Percentiles rank a stretch among this genome's conserved stretches.
Conservation (phyloP, 164 flowering plant genomes). For the Berberis vulgaris region DNA sequence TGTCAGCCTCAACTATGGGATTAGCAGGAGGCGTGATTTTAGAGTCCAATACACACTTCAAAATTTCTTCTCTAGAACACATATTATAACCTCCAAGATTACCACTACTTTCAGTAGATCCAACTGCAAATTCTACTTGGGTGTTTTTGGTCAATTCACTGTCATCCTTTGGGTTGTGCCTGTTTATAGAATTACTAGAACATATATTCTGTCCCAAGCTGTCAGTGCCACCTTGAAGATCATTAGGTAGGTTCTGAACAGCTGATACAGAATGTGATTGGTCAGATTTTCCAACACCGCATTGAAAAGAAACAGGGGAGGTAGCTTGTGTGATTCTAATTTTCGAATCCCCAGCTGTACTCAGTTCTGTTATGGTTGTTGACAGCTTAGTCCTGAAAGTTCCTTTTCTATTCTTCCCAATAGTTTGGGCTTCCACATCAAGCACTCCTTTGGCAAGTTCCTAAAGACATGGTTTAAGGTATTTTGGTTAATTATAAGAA, state of each 20-base stretch:
- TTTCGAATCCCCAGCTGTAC: constrained; percentile 17
- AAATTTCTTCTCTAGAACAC: constrained; percentile 11
- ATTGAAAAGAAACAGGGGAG: constrained; percentile 21
- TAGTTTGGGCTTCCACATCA: constrained; percentile 29
- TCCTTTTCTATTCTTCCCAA: constrained; percentile 46
- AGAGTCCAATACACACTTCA: constrained; percentile 5
- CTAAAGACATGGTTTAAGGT: constrained; percentile 29
- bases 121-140: constrained; percentile 12
- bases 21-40: constrained; percentile 6
- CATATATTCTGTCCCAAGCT: constrained; percentile 11
- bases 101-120: constrained; percentile 9
- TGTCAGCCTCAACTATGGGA: constrained; percentile 13
- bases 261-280: constrained; percentile 16
- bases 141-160: constrained; percentile 9
- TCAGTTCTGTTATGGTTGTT: constrained; percentile 12
- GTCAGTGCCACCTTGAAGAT: constrained; percentile 1
- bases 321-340: constrained; percentile 15
- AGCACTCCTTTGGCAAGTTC: constrained; percentile 26
- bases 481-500: constrained; percentile 20
- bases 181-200: constrained; percentile 12
- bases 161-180: constrained; percentile 7
- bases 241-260: constrained; percentile 10
- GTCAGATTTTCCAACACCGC: constrained; percentile 14
- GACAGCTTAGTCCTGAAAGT: constrained; percentile 32
- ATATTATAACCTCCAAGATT: constrained; percentile 12